Conservation (phyloP, 2,329 filamentous ascomycete species). For the Arachnopeziza araneosa region DNA sequence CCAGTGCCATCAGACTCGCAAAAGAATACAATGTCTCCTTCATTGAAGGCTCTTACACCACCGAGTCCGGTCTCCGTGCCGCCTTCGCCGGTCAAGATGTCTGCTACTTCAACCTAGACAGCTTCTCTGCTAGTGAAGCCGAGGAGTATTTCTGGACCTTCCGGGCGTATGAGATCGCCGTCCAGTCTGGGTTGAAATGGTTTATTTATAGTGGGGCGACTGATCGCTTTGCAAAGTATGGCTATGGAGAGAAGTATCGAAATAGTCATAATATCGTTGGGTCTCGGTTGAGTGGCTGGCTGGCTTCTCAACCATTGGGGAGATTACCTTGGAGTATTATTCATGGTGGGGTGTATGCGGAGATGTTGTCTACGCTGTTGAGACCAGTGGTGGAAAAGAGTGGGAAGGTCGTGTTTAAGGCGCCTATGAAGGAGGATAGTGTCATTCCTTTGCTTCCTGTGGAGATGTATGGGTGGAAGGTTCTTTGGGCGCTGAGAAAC, state of each 20-base stretch:
- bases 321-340: neutral
- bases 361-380: neutral
- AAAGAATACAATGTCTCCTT: neutral
- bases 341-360: neutral
- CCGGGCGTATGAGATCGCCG: neutral
- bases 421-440: neutral
- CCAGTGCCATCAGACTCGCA: neutral
- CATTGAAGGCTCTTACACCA: neutral
- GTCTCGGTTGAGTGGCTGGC: neutral
- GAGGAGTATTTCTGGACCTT: neutral
- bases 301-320: neutral
- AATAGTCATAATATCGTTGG: neutral
- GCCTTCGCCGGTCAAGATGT: neutral
- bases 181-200: neutral
- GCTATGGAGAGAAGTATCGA: neutral
- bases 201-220: neutral
- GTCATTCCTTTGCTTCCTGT: neutral
- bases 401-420: neutral
- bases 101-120: neutral
- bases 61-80: neutral
- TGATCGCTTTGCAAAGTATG: neutral
- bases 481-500: neutral
- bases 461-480: neutral
- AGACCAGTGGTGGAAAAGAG: neutral
- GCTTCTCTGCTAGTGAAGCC: neutral